Base-by-base conservation (phyloP, 2,329 filamentous ascomycete genomes). In the Fusarium sp. region DNA sequence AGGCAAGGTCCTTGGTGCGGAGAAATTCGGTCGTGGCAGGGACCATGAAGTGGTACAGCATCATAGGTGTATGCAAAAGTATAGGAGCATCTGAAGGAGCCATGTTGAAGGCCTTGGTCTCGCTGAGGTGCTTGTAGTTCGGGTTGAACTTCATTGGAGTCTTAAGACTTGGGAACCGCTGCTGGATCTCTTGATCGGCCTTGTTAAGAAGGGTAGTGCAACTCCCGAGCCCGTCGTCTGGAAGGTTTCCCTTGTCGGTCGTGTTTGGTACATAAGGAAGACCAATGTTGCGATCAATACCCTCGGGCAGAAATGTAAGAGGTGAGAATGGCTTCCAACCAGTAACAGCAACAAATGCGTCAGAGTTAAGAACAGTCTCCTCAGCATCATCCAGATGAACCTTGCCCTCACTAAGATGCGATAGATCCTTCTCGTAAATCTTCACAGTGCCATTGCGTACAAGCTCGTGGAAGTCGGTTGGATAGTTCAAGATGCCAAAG, bases 401-500 rank as follows among this genome's bases (percentile, higher is more conserved):
- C 1, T 77, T 79, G 3, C 79, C 75, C 1, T 76, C 60, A 8
- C 77, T 76, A 4, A 89, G 73, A 4, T 76, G 71, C 3, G 77
- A 74, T 14, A 89, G 79, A 42, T 88, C 82, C 6, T 80, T 82
- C 20, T 85, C 75, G 34, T 86, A 81, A 1, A 88, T 78, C 3
- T 78, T 77, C 22, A 89, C 81, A 42, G 77, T 81, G 4, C 85
- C 86, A 2, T 81, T 69, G 18, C 79, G 78, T 18, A 88, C 84
- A 24, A 87, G 76, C 10, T 87, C 83, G 68, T 87, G 85, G 66
- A 88, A 82, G 50, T 82, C 80, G 5, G 80, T 84, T 1, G 81
- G 79, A 68, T 85, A 88, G 71, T 88, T 89, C 53, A 84, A 79
- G 20, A 90, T 88, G 42, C 84, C 83, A 6, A 89, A 75, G 0